These are phyloP conservation scores for Tylopilus sp. DNA, from an alignment of 768 basidiomycete genomes.

Conservation along the genomic window DNA sequence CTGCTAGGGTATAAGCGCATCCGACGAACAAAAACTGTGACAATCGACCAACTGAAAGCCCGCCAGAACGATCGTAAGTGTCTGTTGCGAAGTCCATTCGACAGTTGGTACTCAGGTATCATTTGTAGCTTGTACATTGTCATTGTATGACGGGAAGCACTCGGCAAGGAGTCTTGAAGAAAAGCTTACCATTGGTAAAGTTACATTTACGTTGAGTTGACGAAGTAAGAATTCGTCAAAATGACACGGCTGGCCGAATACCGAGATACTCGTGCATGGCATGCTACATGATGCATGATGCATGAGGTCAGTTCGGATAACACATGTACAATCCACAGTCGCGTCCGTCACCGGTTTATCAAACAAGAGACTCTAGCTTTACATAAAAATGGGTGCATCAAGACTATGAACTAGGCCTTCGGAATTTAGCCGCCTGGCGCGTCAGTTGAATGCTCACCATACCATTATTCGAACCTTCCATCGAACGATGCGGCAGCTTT, in stretches of 20 bases:
- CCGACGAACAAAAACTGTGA: conserved; percentile 4
- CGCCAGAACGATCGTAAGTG: neutral
- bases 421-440: too few species aligned
- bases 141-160: conserved; percentile 1
- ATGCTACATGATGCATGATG: neutral
- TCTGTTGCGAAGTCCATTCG: neutral
- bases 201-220: conserved; percentile 3
- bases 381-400: too few species aligned
- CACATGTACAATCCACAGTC: too few species aligned
- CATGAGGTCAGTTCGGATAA: neutral
- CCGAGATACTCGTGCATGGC: neutral
- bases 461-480: too few species aligned
- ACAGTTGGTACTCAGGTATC: neutral
- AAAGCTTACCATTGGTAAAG: conserved; percentile 1
- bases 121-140: neutral
- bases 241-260: too few species aligned
- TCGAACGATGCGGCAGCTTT: too few species aligned
- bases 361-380: too few species aligned
- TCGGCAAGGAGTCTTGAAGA: neutral
- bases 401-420: too few species aligned
- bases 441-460: too few species aligned
- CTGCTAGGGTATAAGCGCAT: conserved; percentile 13
- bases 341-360: too few species aligned
- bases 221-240: neutral
- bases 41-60: neutral